These are phyloP conservation scores for Paramarasmius palmivorus DNA, from an alignment of 1,284 basidiomycete species.

Conservation along the genomic window DNA sequence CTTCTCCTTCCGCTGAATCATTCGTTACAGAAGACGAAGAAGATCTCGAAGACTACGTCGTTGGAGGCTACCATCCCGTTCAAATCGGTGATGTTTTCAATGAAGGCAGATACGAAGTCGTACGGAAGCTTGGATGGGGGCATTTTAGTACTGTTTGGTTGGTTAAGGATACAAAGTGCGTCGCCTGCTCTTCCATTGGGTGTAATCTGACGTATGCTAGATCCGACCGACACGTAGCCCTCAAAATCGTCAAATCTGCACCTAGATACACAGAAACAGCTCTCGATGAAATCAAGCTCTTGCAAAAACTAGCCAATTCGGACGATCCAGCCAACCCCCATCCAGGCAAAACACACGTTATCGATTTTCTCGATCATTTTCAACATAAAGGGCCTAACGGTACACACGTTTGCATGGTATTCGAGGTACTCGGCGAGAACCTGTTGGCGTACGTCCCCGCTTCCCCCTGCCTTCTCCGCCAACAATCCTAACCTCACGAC, in stretches of 20 bases:
- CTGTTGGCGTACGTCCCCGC: constrained; percentile 73
- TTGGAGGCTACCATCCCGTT: constrained; percentile 94
- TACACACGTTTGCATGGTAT: constrained; percentile 99
- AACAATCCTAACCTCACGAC: too few relatives aligned
- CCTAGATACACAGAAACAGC: constrained; percentile 97
- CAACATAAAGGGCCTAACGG: constrained; percentile 96
- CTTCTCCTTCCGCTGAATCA: too few relatives aligned
- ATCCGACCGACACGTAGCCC: constrained; percentile 92
- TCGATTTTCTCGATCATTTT: constrained; percentile 27
- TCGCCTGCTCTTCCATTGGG: constrained; percentile 19
- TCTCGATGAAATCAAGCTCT: constrained; percentile 96
- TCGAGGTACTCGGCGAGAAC: constrained; percentile 98
- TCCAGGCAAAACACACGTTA: neutral
- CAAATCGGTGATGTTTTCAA: constrained; percentile 94
- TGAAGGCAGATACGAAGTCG: constrained; percentile 86
- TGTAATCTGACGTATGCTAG: too few relatives aligned
- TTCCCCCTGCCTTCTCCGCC: too few relatives aligned
- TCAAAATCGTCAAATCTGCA: constrained; percentile 99
- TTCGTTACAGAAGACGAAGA: constrained; percentile 45
- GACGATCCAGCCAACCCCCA: neutral
- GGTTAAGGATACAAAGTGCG: constrained; percentile 83
- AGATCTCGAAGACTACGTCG: constrained; percentile 83
- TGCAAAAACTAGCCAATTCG: constrained; percentile 79
- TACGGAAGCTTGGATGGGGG: constrained; percentile 97
- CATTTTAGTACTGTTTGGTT: constrained; percentile 97